Evolutionary conservation across 106 monocot species (phyloP), one percentile per base, ranked within the genome.

Genomic region (Cymbidium sinense): DNA sequence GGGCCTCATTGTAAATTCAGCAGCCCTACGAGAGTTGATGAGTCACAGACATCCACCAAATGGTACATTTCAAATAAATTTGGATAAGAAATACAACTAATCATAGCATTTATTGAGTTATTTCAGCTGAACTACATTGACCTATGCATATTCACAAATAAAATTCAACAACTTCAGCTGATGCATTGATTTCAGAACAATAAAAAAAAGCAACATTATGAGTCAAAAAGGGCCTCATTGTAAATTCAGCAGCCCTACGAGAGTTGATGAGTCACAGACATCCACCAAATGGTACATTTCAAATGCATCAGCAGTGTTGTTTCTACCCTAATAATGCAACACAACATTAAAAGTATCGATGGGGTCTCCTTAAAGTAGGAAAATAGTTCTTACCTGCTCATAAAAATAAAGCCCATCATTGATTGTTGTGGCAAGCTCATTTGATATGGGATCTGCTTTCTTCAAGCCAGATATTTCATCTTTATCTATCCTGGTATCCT

Each of bases 391-490:
- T 80, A 91, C 96, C 93, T 96, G 95, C 76, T 99, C 99, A 81
- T 89, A 99, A 73, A 83, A 95, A 78, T 91, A 95, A 65, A 99
- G 80, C 20, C 84, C 99, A 64, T 99, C 99, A 75, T 83, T 86
- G 13, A 99, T 95, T 50, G 89, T 82, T 78, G 81, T 83, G 70
- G 90, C 92, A 77, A 87, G 78, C 36, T 95, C 99, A 61, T 77
- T 81, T 8, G 91, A 95, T 33, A 99, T 87, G 23, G 84, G 70
- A 13, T 82, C 81, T 70, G 87, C 44, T 78, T 86, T 77, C 19
- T 29, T 79, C 64, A 39, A 50, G 55, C 43, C 74, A 78, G 77
- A 34, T 74, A 50, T 86, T 61, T 82, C 83, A 81, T 86, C 88
- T 70, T 85, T 79, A 23, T 71, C 69, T 61, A 81, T 47, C 54